A percentile compares a stretch with the other conserved stretches of the same genome.
Conservation (phyloP, 768 basidiomycete species). For the Suillus occidentalis region DNA sequence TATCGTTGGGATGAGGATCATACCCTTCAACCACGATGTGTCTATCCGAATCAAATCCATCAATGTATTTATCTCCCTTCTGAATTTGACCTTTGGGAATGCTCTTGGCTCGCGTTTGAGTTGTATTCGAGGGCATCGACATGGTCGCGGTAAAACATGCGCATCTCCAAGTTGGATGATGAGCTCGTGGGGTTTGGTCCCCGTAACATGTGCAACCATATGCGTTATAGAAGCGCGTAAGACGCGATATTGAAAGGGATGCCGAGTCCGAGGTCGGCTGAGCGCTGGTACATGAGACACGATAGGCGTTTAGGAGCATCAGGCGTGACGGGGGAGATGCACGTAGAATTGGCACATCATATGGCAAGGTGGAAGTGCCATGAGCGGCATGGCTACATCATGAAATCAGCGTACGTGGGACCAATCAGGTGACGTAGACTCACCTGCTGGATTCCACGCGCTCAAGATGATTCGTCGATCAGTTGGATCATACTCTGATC, state of each 20-base stretch:
- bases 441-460: constrained; percentile 98
- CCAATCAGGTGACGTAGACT: constrained; percentile 17
- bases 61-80: constrained; percentile 67
- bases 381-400: constrained; percentile 75
- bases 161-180: constrained; percentile 97
- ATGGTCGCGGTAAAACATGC: constrained; percentile 93
- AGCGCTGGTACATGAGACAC: constrained; percentile 97
- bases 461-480: constrained; percentile 92
- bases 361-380: constrained; percentile 98
- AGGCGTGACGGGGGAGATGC: constrained; percentile 64
- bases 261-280: constrained; percentile 94
- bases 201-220: constrained; percentile 94
- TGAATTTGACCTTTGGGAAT: constrained; percentile 83
- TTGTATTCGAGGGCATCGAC: constrained; percentile 84
- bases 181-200: constrained; percentile 84
- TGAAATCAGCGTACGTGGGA: neutral
- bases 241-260: constrained; percentile 99
- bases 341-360: constrained; percentile 99
- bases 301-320: constrained; percentile 70
- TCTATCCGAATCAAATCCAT: constrained; percentile 73
- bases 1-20: constrained; percentile 76
- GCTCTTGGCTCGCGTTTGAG: constrained; percentile 72
- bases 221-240: constrained; percentile 95
- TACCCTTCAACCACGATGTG: constrained; percentile 90
- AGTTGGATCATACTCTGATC: constrained; percentile 89